Evolutionary conservation across 345 rosid genomes (phyloP), one percentile per base, ranked within the genome.

Genomic region (Clausena lansium): DNA sequence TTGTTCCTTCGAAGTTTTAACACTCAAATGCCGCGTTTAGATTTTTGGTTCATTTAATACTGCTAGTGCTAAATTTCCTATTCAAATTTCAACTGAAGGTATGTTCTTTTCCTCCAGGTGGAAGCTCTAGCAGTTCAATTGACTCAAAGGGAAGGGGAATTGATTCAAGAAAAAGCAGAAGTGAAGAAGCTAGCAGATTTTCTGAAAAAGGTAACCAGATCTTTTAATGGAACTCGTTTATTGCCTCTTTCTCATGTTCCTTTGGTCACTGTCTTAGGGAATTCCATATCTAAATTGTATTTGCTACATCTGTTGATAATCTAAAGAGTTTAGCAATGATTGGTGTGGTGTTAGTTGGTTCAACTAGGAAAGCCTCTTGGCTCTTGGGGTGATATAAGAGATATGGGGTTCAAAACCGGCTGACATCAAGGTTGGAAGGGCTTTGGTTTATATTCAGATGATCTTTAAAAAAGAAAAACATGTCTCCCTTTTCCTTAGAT

Each of bases 111-210:
- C 59, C 81, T 80, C 71, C 84, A 97, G 99, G 99, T 97, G 61
- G 99, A 94, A 85, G 98, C 98, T 79, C 83, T 97, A 77, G 98
- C 98, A 52, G 94, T 97, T 83, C 97, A 97, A 78, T 85, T 97
- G 83, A 91, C 97, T 77, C 90, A 93, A 83, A 93, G 97, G 85
- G 99, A 97, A 88, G 98, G 99, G 83, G 98, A 94, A 83, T 77
- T 94, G 82, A 85, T 92, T 77, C 97, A 90, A 79, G 98, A 97
- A 80, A 97, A 97, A 81, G 78, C 96, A 15, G 98, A 97, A 93
- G 98, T 94, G 80, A 97, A 97, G 92, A 93, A 86, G 87, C 86
- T 97, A 47, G 96, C 98, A n/a, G 81, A 77, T 81, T 94, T 97
- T 80, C 89, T 97, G 58, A 94, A 94, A 84, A 96, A 92, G 97